phyloP scores from a whole-genome alignment of 2,329 filamentous ascomycete genomes.

The Septoria petroselini region DNA sequence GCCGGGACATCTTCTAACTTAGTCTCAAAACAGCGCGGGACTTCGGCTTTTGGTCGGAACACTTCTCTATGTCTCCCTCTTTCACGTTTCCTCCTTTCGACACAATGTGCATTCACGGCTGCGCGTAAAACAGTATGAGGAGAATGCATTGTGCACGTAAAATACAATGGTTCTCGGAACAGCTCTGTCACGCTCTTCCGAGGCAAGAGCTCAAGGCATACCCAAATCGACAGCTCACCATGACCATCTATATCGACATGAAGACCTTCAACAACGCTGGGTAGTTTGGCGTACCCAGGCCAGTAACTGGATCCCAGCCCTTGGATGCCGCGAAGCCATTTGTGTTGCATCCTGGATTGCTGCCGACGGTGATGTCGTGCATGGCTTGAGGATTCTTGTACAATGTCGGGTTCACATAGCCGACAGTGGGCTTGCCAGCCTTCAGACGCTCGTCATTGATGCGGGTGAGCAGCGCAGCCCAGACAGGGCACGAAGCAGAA shows the following conservation, averaged over 20 bases:
- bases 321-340: constrained; percentile 26
- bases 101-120: no score
- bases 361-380: constrained; percentile 40
- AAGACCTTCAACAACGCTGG: constrained; percentile 26
- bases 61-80: no score
- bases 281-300: constrained; percentile 26
- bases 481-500: constrained; percentile 30
- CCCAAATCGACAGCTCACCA: no score
- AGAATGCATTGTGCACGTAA: no score
- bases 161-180: neutral
- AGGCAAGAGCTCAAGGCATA: no score
- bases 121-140: no score
- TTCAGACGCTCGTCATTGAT: constrained; percentile 34
- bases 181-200: neutral
- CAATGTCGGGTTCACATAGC: constrained; percentile 34
- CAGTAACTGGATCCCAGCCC: constrained; percentile 36
- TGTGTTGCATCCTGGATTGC: constrained; percentile 37
- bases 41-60: no score
- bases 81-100: no score
- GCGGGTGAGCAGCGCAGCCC: constrained; percentile 29
- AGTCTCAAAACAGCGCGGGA: no score
- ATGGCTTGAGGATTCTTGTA: constrained; percentile 42
- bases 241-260: constrained; percentile 10
- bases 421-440: constrained; percentile 30
- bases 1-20: no score